A percentile compares a stretch with the other conserved stretches of the same genome.
Conservation (phyloP, 2,329 filamentous ascomycete species). For the Daldinia eschscholtzii region DNA sequence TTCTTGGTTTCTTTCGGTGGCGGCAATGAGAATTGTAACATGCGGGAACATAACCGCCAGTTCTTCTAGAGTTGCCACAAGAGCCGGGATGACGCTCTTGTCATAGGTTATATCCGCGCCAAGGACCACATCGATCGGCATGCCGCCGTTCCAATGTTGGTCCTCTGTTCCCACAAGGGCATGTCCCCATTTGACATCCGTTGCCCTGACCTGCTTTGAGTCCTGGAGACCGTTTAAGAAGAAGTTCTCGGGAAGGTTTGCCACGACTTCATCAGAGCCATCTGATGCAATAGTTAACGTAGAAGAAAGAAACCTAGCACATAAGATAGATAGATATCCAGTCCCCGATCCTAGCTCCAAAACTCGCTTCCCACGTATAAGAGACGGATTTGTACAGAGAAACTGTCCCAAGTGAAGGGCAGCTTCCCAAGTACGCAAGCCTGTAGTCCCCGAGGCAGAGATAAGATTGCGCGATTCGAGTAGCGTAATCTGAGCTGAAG, state of each 20-base stretch:
- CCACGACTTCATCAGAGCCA: conserved; percentile 78
- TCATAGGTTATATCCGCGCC: conserved; percentile 87
- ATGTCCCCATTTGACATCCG: conserved; percentile 74
- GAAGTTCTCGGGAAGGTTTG: conserved; percentile 74
- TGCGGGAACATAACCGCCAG: conserved; percentile 69
- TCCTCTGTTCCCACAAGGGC: conserved; percentile 70
- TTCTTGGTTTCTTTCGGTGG: conserved; percentile 76
- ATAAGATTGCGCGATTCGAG: conserved; percentile 78
- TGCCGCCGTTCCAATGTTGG: conserved; percentile 62
- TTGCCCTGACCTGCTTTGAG: conserved; percentile 59
- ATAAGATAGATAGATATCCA: conserved; percentile 80
- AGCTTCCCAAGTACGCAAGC: conserved; percentile 85
- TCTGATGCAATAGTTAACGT: conserved; percentile 76
- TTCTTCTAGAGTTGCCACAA: conserved; percentile 74
- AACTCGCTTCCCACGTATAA: conserved; percentile 68
- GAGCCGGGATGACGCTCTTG: conserved; percentile 68
- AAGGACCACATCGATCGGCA: conserved; percentile 72
- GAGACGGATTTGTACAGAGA: conserved; percentile 63
- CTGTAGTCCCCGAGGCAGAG: conserved; percentile 78
- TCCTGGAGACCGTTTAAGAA: conserved; percentile 75
- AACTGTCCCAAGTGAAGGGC: conserved; percentile 79
- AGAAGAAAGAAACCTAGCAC: conserved; percentile 74
- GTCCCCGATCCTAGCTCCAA: conserved; percentile 83
- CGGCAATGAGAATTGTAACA: conserved; percentile 74
- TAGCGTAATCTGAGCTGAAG: conserved; percentile 65